These are phyloP conservation scores for Metschnikowia dekortorum DNA, from an alignment of 805 yeast species.

Conservation along the genomic window DNA sequence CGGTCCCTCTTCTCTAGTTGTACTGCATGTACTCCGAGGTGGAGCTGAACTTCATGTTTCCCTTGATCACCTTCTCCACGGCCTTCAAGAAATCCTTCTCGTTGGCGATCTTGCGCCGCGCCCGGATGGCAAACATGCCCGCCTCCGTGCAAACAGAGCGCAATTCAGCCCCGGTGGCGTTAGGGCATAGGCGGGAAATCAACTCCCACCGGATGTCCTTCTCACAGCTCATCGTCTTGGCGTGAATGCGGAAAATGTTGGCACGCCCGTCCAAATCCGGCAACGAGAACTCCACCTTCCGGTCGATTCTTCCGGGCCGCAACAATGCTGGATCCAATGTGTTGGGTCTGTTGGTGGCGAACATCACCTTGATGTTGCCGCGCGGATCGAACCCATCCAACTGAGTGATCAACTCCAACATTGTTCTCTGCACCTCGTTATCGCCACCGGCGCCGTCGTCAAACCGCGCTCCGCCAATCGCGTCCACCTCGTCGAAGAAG, in stretches of 20 bases:
- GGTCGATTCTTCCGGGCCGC: slow-evolving; percentile 98
- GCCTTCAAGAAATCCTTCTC: slow-evolving; percentile 97
- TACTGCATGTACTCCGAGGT: slow-evolving; percentile 99
- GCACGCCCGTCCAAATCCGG: slow-evolving; percentile 99
- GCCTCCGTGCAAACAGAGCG: slow-evolving; percentile 99
- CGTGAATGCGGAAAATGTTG: slow-evolving; percentile 93
- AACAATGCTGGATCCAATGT: slow-evolving; percentile 95
- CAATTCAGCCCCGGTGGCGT: slow-evolving; percentile 97
- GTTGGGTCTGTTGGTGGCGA: slow-evolving; percentile 97
- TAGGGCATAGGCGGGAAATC: slow-evolving; percentile 95
- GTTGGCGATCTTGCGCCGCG: slow-evolving; percentile 95
- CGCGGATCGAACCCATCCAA: slow-evolving; percentile 98
- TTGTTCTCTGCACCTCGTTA: slow-evolving; percentile 97
- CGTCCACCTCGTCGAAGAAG: slow-evolving; percentile 97
- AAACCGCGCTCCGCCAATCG: slow-evolving; percentile 99
- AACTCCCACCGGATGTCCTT: slow-evolving; percentile 98
- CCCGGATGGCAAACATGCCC: slow-evolving; percentile 99
- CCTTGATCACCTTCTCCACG: slow-evolving; percentile 97
- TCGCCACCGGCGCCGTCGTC: slow-evolving; percentile 99
- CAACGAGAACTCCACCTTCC: slow-evolving; percentile 94
- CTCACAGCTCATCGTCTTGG: slow-evolving; percentile 97
- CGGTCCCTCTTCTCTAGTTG: slow-evolving; percentile 40
- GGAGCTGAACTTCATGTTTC: slow-evolving; percentile 94
- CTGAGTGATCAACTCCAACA: slow-evolving; percentile 97
- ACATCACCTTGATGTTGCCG: slow-evolving; percentile 98